phyloP scores from a whole-genome alignment of 306 rosid genomes.

The Prunus padus region DNA sequence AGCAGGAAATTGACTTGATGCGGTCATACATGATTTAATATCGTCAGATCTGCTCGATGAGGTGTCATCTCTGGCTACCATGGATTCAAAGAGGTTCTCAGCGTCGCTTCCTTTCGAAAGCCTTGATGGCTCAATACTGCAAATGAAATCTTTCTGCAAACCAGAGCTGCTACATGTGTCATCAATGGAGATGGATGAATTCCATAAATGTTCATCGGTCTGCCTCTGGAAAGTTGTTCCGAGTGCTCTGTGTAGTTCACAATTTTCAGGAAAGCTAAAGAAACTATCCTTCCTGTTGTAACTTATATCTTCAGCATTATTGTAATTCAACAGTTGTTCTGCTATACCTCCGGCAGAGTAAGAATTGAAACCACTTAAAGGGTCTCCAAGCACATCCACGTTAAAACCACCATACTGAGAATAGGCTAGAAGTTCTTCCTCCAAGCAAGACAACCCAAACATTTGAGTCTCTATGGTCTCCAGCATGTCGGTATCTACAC shows the following conservation, averaged over 20 bases:
- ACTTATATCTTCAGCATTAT: constrained; percentile 19
- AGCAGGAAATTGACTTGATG: constrained; percentile 26
- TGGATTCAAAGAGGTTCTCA: constrained; percentile 46
- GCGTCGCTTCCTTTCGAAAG: constrained; percentile 27
- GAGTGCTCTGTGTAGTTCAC: constrained; percentile 62
- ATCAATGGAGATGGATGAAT: constrained; percentile 29
- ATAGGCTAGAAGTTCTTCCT: constrained; percentile 38
- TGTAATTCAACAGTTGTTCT: constrained; percentile 34
- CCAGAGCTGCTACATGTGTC: constrained; percentile 40
- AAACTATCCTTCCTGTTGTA: constrained; percentile 24
- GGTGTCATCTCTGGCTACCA: constrained; percentile 44
- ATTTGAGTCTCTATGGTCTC: constrained; percentile 29
- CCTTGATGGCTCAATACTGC: constrained; percentile 27
- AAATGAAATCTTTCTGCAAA: constrained; percentile 31
- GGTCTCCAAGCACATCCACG: constrained; percentile 42
- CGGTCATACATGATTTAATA: constrained; percentile 26
- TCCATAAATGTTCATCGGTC: constrained; percentile 27
- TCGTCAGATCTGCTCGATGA: constrained; percentile 35
- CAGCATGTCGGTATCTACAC: constrained; percentile 20
- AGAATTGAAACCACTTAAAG: constrained; percentile 26
- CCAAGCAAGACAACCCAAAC: constrained; percentile 39
- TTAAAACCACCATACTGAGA: constrained; percentile 31
- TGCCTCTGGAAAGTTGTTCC: constrained; percentile 38
- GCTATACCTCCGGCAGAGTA: constrained; percentile 26
- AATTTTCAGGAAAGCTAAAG: constrained; percentile 43